Evolutionary conservation across 2,329 filamentous ascomycete genomes (phyloP), one percentile per base, ranked within the genome.

Genomic region (Penicillium sp.): DNA sequence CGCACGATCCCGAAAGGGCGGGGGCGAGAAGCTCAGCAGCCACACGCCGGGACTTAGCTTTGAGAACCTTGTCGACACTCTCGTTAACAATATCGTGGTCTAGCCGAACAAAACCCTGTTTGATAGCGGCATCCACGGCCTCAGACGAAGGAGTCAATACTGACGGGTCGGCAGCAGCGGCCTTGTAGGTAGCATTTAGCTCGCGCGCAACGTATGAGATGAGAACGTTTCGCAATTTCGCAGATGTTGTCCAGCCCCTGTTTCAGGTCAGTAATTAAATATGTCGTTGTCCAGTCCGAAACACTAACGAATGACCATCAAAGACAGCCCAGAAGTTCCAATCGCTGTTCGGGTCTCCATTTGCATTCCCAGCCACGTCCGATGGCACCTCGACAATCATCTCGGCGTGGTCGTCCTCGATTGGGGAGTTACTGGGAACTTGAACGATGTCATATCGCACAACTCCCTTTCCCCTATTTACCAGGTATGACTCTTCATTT

Each of bases 251-350:
- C 94, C 94, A 99, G 64, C 94, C 94, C 42, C 91, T 95, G 64
- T 31, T 37, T 34, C 13, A 43, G 47, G 48, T 71, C 47, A 67
- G 59, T 7, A 29, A 13, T n/a, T 14, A n/a, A 42, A 16, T 3
- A 34, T n/a, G n/a, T 24, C 16, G 34, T 8, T 10, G 14, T 5
- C 28, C 9, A 43, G 9, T 3, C 3, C 26, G 34, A 50, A 24
- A 43, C 14, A 83, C 84, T 75, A 79, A 93, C 91, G 90, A 91
- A 75, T 99, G 94, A 0, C 94, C 94, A 70, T 99, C 94, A 74
- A 97, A 99, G 16, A 99, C 92, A 54, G 92, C 94, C 94, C 95
- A 99, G 74, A 99, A 99, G 92, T 97, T 97, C 94, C 94, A 99
- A 75, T 99, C 95, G 58, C 84, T 90, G 55, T 81, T 86, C 16